Conservation (phyloP, 768 basidiomycete species). For the Lentinula sp. region DNA sequence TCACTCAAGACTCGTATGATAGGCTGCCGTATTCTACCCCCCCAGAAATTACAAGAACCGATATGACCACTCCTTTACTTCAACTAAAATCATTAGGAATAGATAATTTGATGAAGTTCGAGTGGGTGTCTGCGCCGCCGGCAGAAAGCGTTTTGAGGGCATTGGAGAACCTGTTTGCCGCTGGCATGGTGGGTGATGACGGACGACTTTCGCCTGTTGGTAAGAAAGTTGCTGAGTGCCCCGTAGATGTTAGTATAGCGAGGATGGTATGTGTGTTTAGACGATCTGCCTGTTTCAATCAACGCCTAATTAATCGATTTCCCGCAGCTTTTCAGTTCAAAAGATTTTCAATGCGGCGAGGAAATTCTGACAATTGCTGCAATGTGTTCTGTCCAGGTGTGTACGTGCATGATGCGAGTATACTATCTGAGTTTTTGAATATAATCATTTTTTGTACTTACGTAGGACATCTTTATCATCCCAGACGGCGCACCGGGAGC, state of each 20-base stretch:
- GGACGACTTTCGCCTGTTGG: slow-evolving; percentile 75
- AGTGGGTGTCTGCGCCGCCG: slow-evolving; percentile 89
- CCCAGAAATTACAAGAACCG: slow-evolving; percentile 87
- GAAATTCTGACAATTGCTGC: slow-evolving; percentile 95
- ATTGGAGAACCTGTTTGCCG: slow-evolving; percentile 71
- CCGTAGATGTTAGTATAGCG: slow-evolving; percentile 89
- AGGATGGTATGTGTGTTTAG: slow-evolving; percentile 63
- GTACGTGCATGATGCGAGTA: slow-evolving; percentile 6
- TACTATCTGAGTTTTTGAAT: neutral
- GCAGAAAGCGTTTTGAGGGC: slow-evolving; percentile 81
- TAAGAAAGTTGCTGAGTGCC: slow-evolving; percentile 87
- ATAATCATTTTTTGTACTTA: neutral
- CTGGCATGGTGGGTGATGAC: slow-evolving; percentile 82
- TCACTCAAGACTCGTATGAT: slow-evolving; percentile 57
- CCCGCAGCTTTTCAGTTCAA: slow-evolving; percentile 75
- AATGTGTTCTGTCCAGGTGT: slow-evolving; percentile 87
- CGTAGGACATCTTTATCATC: slow-evolving; percentile 84
- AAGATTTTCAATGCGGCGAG: slow-evolving; percentile 84
- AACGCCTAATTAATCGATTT: neutral
- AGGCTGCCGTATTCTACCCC: slow-evolving; percentile 64
- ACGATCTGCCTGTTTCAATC: neutral
- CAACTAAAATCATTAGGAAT: slow-evolving; percentile 95
- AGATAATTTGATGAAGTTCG: slow-evolving; percentile 92
- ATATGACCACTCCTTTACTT: slow-evolving; percentile 86
- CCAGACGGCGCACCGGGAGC: slow-evolving; percentile 83